phyloP scores from a whole-genome alignment of 352 stramenopile genomes.

The Phytophthora ramorum region DNA sequence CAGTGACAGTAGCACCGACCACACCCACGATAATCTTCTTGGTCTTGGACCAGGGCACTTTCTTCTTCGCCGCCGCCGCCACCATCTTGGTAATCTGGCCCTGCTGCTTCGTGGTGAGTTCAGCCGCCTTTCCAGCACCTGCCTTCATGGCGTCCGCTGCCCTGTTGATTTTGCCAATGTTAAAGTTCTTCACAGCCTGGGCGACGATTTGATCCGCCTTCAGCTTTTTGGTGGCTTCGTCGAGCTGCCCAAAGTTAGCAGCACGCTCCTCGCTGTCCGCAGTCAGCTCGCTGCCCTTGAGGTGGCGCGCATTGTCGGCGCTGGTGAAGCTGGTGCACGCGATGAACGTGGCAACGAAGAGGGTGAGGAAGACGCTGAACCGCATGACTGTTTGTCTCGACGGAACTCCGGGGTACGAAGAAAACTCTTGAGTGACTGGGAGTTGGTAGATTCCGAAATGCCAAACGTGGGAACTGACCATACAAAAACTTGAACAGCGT shows the following conservation, averaged over 20 bases:
- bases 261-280: background rate
- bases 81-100: background rate
- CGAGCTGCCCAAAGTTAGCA: background rate
- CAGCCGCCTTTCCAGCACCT: background rate
- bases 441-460: background rate
- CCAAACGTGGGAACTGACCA: background rate
- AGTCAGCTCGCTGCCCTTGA: background rate
- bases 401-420: background rate
- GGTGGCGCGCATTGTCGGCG: background rate
- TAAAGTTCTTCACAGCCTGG: background rate
- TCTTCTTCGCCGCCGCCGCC: background rate
- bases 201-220: background rate
- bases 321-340: slow-evolving; percentile 2
- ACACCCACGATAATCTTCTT: background rate
- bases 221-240: background rate
- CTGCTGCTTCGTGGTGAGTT: background rate
- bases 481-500: too few species aligned
- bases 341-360: slow-evolving; percentile 2
- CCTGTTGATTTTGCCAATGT: too few species aligned
- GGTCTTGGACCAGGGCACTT: too few species aligned
- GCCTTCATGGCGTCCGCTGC: background rate
- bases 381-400: slow-evolving; percentile 1
- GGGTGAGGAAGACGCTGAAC: background rate
- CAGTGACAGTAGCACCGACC: background rate
- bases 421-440: background rate